Percentiles rank a stretch among this genome's conserved stretches.
Evolutionary conservation across 108 stramenopile genomes (phyloP).

Genomic region (Conticribra guillardii): DNA sequence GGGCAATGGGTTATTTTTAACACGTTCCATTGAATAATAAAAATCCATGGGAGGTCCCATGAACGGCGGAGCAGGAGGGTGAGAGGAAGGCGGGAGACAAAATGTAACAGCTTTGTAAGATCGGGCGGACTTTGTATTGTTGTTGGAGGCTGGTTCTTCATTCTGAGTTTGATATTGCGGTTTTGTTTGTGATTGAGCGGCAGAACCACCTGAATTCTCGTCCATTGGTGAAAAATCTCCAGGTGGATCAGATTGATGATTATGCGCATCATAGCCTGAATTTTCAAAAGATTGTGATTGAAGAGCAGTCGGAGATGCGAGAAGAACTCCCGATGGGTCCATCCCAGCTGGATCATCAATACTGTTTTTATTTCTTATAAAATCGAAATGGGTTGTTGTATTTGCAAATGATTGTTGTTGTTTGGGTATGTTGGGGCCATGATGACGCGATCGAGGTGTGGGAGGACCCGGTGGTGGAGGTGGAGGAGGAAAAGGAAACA

Average conservation of each 20-base stretch:
- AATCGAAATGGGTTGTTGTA: no score
- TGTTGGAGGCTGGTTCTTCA: background rate
- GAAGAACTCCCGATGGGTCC: background rate
- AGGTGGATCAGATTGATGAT: constrained; percentile 10
- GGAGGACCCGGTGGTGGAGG: no score
- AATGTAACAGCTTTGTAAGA: constrained; percentile 33
- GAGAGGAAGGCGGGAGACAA: constrained; percentile 23
- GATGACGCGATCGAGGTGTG: no score
- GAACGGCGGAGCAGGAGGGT: constrained; percentile 35
- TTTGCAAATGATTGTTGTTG: no score
- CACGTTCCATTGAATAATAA: constrained; percentile 38
- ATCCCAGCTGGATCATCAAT: background rate
- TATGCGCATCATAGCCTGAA: background rate
- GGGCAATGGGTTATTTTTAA: constrained; percentile 4
- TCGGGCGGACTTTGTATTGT: background rate
- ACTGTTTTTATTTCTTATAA: background rate
- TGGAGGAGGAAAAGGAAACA: no score
- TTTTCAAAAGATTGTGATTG: constrained; percentile 1
- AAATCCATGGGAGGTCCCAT: constrained; percentile 34
- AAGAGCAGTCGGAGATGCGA: constrained; percentile 5
- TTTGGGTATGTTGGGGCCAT: no score
- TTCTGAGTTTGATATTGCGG: background rate
- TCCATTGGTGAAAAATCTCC: background rate
- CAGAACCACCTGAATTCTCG: background rate
- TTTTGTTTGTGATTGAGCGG: no score